phyloP scores from a whole-genome alignment of 768 basidiomycete genomes.

The Coprinopsis sp. region DNA sequence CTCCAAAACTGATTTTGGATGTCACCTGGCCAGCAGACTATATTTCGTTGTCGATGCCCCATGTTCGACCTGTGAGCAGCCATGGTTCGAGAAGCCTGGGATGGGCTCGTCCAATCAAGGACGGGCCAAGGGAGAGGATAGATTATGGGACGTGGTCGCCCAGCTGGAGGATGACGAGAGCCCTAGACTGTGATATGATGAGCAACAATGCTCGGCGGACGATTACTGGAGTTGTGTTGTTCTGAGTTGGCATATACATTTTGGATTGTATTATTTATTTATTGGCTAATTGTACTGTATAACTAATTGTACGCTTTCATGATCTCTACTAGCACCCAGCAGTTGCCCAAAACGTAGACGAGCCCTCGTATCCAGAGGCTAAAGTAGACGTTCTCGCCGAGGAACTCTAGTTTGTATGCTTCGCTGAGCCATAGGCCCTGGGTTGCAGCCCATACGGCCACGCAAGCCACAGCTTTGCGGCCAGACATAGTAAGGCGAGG shows the following conservation, averaged over 20 bases:
- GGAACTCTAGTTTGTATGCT: constrained; percentile 88
- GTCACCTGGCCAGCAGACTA: no score
- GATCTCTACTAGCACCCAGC: constrained; percentile 70
- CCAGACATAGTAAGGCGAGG: constrained; percentile 56
- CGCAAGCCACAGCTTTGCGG: constrained; percentile 33
- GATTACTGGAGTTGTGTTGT: no score
- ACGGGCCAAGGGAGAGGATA: no score
- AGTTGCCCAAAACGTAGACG: constrained; percentile 69
- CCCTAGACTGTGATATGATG: no score
- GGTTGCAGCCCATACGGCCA: constrained; percentile 64
- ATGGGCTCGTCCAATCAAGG: no score
- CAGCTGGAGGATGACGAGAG: no score
- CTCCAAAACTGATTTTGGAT: no score
- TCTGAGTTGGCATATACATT: neutral
- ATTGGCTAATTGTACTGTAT: neutral
- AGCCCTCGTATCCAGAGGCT: constrained; percentile 77
- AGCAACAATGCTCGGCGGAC: no score
- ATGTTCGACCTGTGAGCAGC: no score
- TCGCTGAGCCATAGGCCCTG: constrained; percentile 90
- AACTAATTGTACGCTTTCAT: constrained; percentile 48
- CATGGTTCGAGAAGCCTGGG: no score
- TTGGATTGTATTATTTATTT: neutral
- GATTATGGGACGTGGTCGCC: no score
- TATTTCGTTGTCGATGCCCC: no score
- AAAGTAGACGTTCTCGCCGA: constrained; percentile 69